Evolutionary conservation across 1,284 basidiomycete genomes (phyloP), one percentile per base, ranked within the genome.

Genomic region (Irpex sp.): DNA sequence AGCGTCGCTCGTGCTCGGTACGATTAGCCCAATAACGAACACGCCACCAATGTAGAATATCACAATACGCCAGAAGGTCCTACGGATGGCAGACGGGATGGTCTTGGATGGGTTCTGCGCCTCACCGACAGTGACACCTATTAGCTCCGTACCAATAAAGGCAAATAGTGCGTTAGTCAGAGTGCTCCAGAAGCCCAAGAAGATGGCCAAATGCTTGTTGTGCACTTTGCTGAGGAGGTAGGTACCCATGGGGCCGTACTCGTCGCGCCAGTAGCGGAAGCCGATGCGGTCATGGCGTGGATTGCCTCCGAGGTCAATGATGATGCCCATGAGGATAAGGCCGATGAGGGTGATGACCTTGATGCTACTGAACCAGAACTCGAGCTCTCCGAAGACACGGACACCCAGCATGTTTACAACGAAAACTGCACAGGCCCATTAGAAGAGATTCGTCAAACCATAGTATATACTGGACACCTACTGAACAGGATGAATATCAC

Each of bases 31-130:
- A 70, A 91, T 86, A 51, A 89, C 84, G 64, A 92, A 89, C 17
- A 86, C 86, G 40, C 82, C 84, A 26, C 85, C 82, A 40, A 88
- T 79, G 68, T 93, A 93, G 81, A 94, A 93, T 59, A 93, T 76
- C 37, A 84, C 71, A 69, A 89, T 86, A 67, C 86, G 82, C 75
- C 75, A 78, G 74, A 84, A 84, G 17, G 81, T 82, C 69, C 81
- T 78, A 64, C 77, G 76, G 70, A 86, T 85, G 3, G 85, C 85
- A 5, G 76, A 76, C 3, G 86, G 85, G 60, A 87, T 83, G 54
- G 82, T 83, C 73, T 83, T 84, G 59, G 85, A 76, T 5, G 86
- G 86, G 73, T 86, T 85, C 71, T 80, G 74, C 8, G 78, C 78
- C 67, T 80, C 78, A 54, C 78, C 78, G 13, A 78, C 77, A 15